Conservation (phyloP, 2,329 filamentous ascomycete genomes). For the Akanthomyces lecanii region DNA sequence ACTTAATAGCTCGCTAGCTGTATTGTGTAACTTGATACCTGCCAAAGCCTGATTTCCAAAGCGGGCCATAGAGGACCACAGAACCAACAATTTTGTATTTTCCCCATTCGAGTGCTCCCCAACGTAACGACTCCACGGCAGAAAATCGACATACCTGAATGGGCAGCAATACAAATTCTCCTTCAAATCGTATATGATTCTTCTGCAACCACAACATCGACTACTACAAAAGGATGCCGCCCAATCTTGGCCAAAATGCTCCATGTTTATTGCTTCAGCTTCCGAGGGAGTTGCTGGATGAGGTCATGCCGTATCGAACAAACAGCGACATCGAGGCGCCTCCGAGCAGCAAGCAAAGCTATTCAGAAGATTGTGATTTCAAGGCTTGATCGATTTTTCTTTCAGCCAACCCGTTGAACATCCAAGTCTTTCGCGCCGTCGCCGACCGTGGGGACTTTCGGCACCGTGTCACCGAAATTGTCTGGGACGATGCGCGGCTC, state of each 20-base stretch:
- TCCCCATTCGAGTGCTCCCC: no score
- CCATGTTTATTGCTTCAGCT: background rate
- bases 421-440: conserved; percentile 33
- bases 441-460: conserved; percentile 32
- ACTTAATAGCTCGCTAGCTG: no score
- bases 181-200: background rate
- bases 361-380: conserved; percentile 31
- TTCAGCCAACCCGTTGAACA: conserved; percentile 34
- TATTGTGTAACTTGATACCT: no score
- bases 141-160: no score
- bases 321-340: conserved; percentile 25
- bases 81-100: no score
- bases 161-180: no score
- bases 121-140: no score
- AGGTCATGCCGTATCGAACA: conserved; percentile 25
- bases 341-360: conserved; percentile 33
- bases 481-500: conserved; percentile 32
- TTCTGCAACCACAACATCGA: background rate
- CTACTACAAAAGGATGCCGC: background rate
- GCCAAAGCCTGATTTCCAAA: no score
- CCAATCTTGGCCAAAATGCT: background rate
- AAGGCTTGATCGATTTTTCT: conserved; percentile 31
- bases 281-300: conserved; percentile 28
- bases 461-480: conserved; percentile 30
- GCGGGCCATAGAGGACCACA: no score